Evolutionary conservation across 2,329 filamentous ascomycete genomes (phyloP), one percentile per base, ranked within the genome.

Genomic region (Ophiobolus disseminans): DNA sequence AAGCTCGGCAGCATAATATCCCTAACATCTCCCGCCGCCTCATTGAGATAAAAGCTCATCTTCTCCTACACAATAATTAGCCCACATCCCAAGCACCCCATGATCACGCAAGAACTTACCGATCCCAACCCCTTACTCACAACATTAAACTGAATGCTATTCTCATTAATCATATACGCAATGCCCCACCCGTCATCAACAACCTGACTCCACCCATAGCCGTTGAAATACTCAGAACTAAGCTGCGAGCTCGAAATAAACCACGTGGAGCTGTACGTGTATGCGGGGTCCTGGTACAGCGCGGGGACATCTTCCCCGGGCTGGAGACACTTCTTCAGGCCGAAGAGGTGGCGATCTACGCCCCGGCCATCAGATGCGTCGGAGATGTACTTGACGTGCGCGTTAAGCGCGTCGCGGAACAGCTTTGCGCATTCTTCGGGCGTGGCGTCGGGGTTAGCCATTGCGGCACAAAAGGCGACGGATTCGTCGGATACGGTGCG

Each of bases 121-220:
- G 88, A 90, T 35, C 93, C 94, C 40, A 97, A 80, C 48, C 89
- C 86, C 83, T 97, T 99, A 73, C 89, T 94, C 58, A 96, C 92
- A 61, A 99, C 86, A 78, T 99, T 99, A 80, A 99, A 97, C 83
- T 97, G 94, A 57, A 99, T 83, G 75, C 91, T 96, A 76, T 97
- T 96, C 82, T 97, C 93, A 73, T 99, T 99, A 74, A 99, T 97
- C 94, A 99, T 99, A 74, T 99, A 99, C 30, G 94, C 94, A 70
- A 99, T 96, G 32, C 94, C 94, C 76, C 94, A 99, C 22, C 94
- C 94, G 52, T 88, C 90, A 68, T 97, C 92, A 45, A 97, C 89
- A 42, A 99, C 94, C 79, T 99, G 93, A 70, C 89, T 94, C 94
- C 94, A 99, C 36, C 94, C 94, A 75, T 99, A 99, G 19, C 95